Conservation (phyloP, 192 early-diverging fungal genomes). For the Gonapodya prolifera region DNA sequence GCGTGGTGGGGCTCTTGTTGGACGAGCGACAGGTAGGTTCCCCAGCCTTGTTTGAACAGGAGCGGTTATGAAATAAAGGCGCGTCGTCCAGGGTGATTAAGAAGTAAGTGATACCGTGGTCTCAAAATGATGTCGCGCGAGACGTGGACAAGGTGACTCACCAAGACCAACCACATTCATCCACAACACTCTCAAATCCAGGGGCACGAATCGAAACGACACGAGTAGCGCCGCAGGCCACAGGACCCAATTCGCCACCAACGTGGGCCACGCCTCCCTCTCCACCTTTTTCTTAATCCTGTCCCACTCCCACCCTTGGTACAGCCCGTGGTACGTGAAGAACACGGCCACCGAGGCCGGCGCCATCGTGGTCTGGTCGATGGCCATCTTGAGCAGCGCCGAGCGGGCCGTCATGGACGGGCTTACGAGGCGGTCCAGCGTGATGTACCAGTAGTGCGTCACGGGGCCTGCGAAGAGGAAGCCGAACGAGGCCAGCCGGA, state of each 20-base stretch:
- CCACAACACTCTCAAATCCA: not conserved
- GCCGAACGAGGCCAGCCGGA: not conserved
- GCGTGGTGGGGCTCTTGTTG: too few relatives aligned
- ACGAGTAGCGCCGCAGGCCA: not conserved
- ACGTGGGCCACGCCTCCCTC: not conserved
- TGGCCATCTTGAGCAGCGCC: not conserved
- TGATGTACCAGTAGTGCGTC: not conserved
- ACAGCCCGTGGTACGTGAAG: not conserved
- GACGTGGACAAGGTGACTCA: not conserved
- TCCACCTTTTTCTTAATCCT: not conserved
- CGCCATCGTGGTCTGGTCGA: not conserved
- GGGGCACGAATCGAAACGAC: not conserved
- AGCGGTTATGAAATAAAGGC: not conserved
- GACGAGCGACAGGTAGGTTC: not conserved
- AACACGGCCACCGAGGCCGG: not conserved
- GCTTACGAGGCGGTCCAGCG: not conserved
- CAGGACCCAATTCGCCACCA: not conserved
- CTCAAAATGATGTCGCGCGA: not conserved
- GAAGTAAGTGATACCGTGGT: not conserved
- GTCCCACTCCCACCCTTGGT: not conserved
- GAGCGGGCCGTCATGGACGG: not conserved
- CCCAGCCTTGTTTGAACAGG: not conserved
- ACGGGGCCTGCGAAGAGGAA: not conserved
- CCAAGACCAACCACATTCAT: not conserved
- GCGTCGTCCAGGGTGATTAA: not conserved